phyloP scores from a whole-genome alignment of 257 asterid genomes.

The Cruciata laevipes region DNA sequence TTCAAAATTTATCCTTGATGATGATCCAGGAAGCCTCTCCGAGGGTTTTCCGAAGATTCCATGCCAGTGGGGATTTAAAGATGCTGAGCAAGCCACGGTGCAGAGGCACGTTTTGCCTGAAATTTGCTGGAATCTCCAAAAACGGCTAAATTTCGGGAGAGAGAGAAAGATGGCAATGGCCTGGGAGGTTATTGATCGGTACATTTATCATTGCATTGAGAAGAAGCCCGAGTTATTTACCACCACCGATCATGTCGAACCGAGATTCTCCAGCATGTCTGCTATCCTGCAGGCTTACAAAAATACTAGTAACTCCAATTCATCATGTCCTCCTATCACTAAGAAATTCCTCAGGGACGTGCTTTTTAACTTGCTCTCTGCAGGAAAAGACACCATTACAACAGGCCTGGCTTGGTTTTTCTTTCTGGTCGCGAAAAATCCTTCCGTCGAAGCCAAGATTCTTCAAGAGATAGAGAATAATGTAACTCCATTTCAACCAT shows the following conservation, averaged over 20 bases:
- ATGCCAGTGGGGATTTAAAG: not conserved
- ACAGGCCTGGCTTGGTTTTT: too few species aligned
- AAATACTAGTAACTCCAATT: not conserved
- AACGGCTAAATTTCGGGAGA: not conserved
- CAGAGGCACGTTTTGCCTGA: constrained; percentile 2
- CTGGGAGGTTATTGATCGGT: not conserved
- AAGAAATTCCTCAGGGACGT: too few species aligned
- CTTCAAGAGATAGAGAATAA: too few species aligned
- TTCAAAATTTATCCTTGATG: constrained; percentile 1
- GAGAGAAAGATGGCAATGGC: not conserved
- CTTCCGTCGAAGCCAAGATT: too few species aligned
- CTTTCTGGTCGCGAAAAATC: too few species aligned
- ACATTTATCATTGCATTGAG: not conserved
- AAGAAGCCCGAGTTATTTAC: too few species aligned
- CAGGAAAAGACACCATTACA: too few species aligned
- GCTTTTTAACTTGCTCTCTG: too few species aligned
- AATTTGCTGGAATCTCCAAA: constrained; percentile 9
- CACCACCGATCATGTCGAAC: constrained; percentile 2
- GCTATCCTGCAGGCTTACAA: constrained; percentile 16
- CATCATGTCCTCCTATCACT: too few species aligned
- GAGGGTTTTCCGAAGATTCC: too few species aligned
- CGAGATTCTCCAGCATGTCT: not conserved
- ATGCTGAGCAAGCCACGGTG: not conserved
- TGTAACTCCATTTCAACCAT: too few species aligned
- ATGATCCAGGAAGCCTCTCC: not conserved